These are phyloP conservation scores for Pleurotus ostreatus DNA, from an alignment of 768 basidiomycete species.

Conservation along the genomic window DNA sequence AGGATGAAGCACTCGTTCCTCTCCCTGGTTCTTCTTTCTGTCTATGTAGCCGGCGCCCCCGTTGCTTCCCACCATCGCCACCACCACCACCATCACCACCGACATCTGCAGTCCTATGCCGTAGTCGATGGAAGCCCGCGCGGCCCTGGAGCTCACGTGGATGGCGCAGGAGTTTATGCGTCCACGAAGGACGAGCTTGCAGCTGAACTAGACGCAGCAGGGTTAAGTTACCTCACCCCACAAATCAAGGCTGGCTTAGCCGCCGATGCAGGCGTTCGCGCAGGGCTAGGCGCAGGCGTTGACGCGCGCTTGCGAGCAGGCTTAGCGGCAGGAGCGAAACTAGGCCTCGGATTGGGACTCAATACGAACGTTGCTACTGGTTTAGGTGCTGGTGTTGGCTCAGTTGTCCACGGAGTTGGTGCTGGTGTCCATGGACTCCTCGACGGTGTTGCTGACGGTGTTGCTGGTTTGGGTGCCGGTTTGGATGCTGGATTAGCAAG, in stretches of 20 bases:
- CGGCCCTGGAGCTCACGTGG: background rate
- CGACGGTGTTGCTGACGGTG: too few relatives aligned
- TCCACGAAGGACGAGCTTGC: background rate
- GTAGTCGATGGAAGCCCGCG: background rate
- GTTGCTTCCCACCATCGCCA: background rate
- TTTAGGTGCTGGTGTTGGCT: background rate
- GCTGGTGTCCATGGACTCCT: too few relatives aligned
- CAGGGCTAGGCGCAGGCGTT: background rate
- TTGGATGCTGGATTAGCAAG: too few relatives aligned
- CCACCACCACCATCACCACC: background rate
- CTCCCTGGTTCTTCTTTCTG: constrained; percentile 4
- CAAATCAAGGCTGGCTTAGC: background rate
- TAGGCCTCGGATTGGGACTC: background rate
- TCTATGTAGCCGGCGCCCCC: constrained; percentile 5
- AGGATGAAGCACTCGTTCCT: constrained; percentile 6
- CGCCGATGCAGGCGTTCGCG: background rate
- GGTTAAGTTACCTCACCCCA: background rate
- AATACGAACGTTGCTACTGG: background rate
- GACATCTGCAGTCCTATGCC: background rate
- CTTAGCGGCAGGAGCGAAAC: background rate
- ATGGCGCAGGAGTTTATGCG: background rate
- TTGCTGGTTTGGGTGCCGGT: too few relatives aligned
- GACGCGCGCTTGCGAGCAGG: background rate
- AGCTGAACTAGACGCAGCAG: background rate
- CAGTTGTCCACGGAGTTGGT: too few relatives aligned